Evolutionary conservation across 2,329 filamentous ascomycete genomes (phyloP).

Genomic region (Purpureocillium takamizusanense): DNA sequence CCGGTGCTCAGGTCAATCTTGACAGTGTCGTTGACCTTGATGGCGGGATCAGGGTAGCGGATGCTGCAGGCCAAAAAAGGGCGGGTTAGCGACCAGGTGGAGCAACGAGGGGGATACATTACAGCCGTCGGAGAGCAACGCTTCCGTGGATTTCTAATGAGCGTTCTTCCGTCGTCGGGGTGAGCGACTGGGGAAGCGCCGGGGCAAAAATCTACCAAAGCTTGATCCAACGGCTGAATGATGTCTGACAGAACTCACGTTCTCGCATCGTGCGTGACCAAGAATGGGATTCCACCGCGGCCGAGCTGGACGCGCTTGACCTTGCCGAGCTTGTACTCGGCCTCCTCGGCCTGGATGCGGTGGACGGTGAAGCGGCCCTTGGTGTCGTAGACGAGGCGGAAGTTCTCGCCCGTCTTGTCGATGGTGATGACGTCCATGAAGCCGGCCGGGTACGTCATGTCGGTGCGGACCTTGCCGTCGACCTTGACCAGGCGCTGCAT

Average conservation of each 20-base stretch:
- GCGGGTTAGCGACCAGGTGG: constrained; percentile 19
- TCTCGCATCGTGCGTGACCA: constrained; percentile 99
- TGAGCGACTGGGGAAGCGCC: too few species aligned
- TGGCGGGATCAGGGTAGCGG: constrained; percentile 94
- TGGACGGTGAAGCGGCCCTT: constrained; percentile 99
- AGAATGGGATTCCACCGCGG: constrained; percentile 99
- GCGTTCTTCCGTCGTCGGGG: constrained; percentile 13
- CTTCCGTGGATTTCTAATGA: constrained; percentile 21
- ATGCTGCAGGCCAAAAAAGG: constrained; percentile 55
- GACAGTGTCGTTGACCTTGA: constrained; percentile 99
- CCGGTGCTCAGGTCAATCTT: constrained; percentile 96
- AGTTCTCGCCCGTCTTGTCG: constrained; percentile 99
- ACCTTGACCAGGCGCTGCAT: constrained; percentile 99
- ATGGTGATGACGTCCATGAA: constrained; percentile 99
- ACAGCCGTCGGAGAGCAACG: constrained; percentile 40
- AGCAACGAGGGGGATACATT: constrained; percentile 28
- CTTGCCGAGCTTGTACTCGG: constrained; percentile 99
- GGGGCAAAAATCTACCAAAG: constrained; percentile 61
- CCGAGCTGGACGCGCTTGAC: constrained; percentile 99
- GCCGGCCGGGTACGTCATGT: constrained; percentile 91
- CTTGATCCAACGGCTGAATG: constrained; percentile 99
- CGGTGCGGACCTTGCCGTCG: constrained; percentile 98
- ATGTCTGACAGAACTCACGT: constrained; percentile 98
- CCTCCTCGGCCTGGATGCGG: constrained; percentile 98
- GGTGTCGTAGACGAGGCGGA: constrained; percentile 99